phyloP scores from a whole-genome alignment of 1,284 basidiomycete genomes.

The Salmacisia buchloeana region DNA sequence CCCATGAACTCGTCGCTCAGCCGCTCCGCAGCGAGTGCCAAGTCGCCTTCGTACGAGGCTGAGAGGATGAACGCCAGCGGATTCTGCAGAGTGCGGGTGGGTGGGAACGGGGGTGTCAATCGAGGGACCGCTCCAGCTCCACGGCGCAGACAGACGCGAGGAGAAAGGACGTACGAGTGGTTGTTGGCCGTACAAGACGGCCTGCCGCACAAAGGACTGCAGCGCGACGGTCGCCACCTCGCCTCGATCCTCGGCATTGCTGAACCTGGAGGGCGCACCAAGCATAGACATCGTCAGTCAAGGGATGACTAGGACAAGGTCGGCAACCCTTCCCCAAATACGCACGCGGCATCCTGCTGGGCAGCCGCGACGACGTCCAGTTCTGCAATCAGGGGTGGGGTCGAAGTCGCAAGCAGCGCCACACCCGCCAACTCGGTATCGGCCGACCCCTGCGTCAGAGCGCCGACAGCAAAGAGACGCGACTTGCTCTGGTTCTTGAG shows the following conservation, averaged over 20 bases:
- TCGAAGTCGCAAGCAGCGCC: background rate
- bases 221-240: slow-evolving; percentile 17
- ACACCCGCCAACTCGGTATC: background rate
- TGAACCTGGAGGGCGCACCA: background rate
- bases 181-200: slow-evolving; percentile 71
- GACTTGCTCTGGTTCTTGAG: slow-evolving; percentile 30
- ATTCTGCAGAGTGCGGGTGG: slow-evolving; percentile 58
- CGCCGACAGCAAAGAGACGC: background rate
- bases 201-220: slow-evolving; percentile 60
- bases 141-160: background rate
- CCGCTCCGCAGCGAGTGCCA: slow-evolving; percentile 66
- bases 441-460: background rate
- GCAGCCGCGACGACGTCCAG: background rate
- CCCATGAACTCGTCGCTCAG: slow-evolving; percentile 60
- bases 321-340: background rate
- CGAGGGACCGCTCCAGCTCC: background rate
- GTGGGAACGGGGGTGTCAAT: slow-evolving; percentile 10
- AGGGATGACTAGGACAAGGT: background rate
- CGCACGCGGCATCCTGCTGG: background rate
- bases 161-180: slow-evolving; percentile 55
- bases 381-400: background rate
- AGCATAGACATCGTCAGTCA: background rate
- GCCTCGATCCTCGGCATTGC: slow-evolving; percentile 11
- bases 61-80: slow-evolving; percentile 78
- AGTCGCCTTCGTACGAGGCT: slow-evolving; percentile 67